phyloP scores from a whole-genome alignment of 2,329 filamentous ascomycete species.

The Didymella lethalis region DNA sequence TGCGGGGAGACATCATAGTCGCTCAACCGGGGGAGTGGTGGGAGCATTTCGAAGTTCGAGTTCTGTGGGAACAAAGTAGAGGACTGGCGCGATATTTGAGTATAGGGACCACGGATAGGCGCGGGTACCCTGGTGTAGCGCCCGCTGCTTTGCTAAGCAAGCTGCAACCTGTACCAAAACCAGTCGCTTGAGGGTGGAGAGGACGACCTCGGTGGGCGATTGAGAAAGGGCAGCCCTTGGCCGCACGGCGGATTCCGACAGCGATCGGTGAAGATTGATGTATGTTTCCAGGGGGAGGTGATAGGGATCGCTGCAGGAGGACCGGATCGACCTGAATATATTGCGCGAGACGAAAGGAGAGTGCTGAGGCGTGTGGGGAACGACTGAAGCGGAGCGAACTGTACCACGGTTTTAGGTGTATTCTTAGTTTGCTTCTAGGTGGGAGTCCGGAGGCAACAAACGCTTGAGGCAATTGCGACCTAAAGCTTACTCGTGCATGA shows the following conservation, averaged over 20 bases:
- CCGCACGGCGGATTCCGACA: constrained; percentile 8
- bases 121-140: constrained; percentile 18
- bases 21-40: constrained; percentile 60
- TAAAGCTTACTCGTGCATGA: constrained; percentile 5
- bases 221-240: constrained; percentile 15
- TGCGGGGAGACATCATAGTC: constrained; percentile 82
- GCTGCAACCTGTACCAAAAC: constrained; percentile 8
- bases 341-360: constrained; percentile 17
- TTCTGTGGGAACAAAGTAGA: constrained; percentile 1
- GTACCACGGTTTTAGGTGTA: constrained; percentile 20
- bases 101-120: constrained; percentile 7
- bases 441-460: constrained; percentile 6
- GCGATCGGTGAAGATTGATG: constrained; percentile 1
- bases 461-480: constrained; percentile 10
- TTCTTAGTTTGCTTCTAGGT: constrained; percentile 13
- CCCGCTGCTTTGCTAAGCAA: constrained; percentile 18
- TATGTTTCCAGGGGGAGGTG: neutral
- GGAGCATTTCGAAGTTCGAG: constrained; percentile 47
- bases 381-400: constrained; percentile 19
- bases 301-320: constrained; percentile 1
- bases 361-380: constrained; percentile 19
- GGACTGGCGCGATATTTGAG: constrained; percentile 12
- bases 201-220: constrained; percentile 3
- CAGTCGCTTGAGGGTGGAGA: constrained; percentile 10
- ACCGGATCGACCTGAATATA: constrained; percentile 11